Conservation (phyloP, 2,329 filamentous ascomycete species). For the Diaporthe sp. region DNA sequence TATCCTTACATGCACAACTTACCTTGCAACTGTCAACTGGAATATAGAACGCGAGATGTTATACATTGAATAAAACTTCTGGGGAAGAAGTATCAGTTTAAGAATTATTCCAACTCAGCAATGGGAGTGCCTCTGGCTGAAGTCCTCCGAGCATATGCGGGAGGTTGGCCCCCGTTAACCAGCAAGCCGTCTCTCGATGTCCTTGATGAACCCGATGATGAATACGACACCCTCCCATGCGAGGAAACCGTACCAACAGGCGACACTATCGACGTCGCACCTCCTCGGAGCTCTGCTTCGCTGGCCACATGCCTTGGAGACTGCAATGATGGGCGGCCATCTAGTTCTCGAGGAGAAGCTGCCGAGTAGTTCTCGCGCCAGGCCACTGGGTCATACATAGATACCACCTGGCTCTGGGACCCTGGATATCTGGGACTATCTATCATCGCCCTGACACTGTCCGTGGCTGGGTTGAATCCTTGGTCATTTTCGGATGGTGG, state of each 20-base stretch:
- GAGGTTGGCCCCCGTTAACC: not conserved
- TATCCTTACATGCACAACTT: not conserved
- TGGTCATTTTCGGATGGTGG: not conserved
- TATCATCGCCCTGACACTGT: not conserved
- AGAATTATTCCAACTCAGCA: conserved; percentile 9
- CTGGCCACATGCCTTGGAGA: not conserved
- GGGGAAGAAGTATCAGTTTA: not conserved
- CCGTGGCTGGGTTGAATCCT: conserved; percentile 10
- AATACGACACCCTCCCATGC: not conserved
- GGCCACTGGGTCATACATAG: conserved; percentile 25
- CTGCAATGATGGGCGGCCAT: conserved; percentile 3
- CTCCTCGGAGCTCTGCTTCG: not conserved
- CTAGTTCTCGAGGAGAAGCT: conserved; percentile 19
- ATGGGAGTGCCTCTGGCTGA: not conserved
- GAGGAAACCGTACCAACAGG: not conserved
- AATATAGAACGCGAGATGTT: not conserved
- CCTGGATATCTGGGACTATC: not conserved
- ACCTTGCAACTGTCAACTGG: too few relatives aligned
- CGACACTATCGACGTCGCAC: not conserved
- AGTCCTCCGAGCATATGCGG: not conserved
- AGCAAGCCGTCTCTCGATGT: not conserved
- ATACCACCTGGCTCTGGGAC: not conserved
- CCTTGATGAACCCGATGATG: not conserved
- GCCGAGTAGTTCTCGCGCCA: conserved; percentile 33
- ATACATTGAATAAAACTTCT: not conserved